Percentiles rank a stretch among this genome's conserved stretches.
phyloP scores from a whole-genome alignment of 148 eudicot species.

The Vaccinium vitisidaea region DNA sequence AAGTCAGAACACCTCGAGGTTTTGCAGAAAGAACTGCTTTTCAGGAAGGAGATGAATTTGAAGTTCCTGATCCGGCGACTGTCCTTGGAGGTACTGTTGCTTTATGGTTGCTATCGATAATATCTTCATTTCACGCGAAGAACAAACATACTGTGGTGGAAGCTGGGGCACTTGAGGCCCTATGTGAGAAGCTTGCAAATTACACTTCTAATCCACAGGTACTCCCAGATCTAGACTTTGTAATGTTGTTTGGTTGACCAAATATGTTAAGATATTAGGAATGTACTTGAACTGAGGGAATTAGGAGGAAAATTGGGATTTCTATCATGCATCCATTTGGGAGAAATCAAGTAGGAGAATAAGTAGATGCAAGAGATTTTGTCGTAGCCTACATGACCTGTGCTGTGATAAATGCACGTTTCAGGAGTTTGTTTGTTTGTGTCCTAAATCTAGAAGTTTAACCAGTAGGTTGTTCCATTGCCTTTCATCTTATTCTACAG shows the following conservation, averaged over 20 bases:
- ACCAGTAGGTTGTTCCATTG: background rate
- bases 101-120: slow-evolving; percentile 69
- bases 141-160: slow-evolving; percentile 57
- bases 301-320: background rate
- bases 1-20: slow-evolving; percentile 57
- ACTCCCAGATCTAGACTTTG: slow-evolving; percentile 18
- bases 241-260: background rate
- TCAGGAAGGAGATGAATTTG: slow-evolving; percentile 53
- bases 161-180: slow-evolving; percentile 78
- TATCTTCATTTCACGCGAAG: slow-evolving; percentile 57
- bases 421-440: background rate
- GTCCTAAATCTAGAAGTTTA: background rate
- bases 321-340: background rate
- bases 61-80: slow-evolving; percentile 66
- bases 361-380: slow-evolving; percentile 11
- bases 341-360: background rate
- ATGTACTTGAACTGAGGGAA: background rate
- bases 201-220: slow-evolving; percentile 62
- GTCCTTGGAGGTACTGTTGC: slow-evolving; percentile 70
- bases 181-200: slow-evolving; percentile 58
- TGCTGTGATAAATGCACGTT: background rate
- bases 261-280: background rate
- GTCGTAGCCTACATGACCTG: background rate
- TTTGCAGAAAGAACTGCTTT: slow-evolving; percentile 46
- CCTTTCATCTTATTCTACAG: slow-evolving; percentile 1